These are phyloP conservation scores for Aspergillus bridgeri DNA, from an alignment of 495 filamentous ascomycete species.

Conservation along the genomic window DNA sequence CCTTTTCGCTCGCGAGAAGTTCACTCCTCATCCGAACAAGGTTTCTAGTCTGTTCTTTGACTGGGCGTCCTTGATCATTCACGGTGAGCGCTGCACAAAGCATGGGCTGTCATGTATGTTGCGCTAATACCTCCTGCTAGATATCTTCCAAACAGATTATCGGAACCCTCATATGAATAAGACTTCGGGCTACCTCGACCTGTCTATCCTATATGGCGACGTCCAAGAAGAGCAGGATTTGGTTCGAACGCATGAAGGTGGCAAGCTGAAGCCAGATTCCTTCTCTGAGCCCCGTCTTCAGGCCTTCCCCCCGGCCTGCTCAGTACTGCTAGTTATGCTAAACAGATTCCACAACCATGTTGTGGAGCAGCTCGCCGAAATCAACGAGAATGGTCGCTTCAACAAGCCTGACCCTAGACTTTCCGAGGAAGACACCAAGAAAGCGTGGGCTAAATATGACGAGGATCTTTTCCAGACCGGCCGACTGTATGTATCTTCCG, in stretches of 20 bases:
- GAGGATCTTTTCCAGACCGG: conserved; percentile 84
- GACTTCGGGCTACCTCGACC: conserved; percentile 57
- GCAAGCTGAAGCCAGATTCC: conserved; percentile 55
- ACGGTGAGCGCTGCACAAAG: conserved; percentile 32
- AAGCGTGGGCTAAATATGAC: conserved; percentile 71
- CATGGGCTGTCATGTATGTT: not conserved
- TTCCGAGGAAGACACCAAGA: conserved; percentile 46
- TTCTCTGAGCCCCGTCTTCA: conserved; percentile 55
- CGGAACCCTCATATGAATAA: conserved; percentile 49
- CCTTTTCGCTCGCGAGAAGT: conserved; percentile 49
- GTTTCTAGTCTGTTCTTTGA: conserved; percentile 59
- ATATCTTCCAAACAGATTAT: conserved; percentile 59
- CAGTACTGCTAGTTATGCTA: conserved; percentile 56
- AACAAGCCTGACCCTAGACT: conserved; percentile 51
- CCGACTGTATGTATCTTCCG: conserved; percentile 44
- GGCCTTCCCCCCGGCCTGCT: conserved; percentile 54
- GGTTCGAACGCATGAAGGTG: conserved; percentile 54
- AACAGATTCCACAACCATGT: conserved; percentile 78
- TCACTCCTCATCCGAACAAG: conserved; percentile 54
- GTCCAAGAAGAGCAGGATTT: conserved; percentile 53
- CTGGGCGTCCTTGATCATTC: conserved; percentile 56
- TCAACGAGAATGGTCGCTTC: conserved; percentile 73
- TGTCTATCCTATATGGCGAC: conserved; percentile 58
- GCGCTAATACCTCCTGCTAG: conserved; percentile 22
- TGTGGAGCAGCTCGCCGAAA: conserved; percentile 60